Evolutionary conservation across 305 asterid species (phyloP).

Genomic region (Petunia hybrid): DNA sequence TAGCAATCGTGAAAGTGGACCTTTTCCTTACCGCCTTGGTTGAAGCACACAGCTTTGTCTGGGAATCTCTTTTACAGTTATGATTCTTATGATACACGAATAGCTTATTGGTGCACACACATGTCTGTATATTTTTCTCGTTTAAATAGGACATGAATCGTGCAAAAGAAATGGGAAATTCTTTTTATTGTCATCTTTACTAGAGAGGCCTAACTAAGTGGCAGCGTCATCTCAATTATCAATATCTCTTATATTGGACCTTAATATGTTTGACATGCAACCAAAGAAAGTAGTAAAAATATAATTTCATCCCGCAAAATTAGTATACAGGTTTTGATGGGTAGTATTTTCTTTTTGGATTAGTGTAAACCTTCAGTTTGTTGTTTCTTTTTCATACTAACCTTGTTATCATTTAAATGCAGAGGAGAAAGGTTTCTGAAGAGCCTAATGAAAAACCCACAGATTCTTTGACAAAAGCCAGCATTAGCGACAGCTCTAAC

Average conservation of each 20-base stretch:
- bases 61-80: neutral
- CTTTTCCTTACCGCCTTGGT: neutral
- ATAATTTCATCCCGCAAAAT: neutral
- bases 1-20: neutral
- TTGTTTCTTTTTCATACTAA: constrained; percentile 11
- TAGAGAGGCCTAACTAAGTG: neutral
- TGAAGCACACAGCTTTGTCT: neutral
- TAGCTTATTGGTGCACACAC: neutral
- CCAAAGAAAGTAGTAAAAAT: neutral
- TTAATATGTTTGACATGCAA: neutral
- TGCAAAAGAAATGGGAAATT: neutral
- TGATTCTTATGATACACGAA: neutral
- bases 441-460: constrained; percentile 53
- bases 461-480: constrained; percentile 44
- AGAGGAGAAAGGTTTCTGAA: constrained; percentile 57
- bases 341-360: neutral
- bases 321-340: constrained; percentile 18
- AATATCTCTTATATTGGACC: neutral
- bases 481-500: constrained; percentile 41
- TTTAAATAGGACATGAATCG: neutral
- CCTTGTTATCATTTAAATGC: constrained; percentile 37
- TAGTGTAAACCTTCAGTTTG: constrained; percentile 12
- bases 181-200: neutral
- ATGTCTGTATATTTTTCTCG: neutral
- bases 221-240: neutral